Evolutionary conservation across 164 flowering plant genomes (phyloP), one percentile per base, ranked within the genome.

Genomic region (Liquidambar formosana): DNA sequence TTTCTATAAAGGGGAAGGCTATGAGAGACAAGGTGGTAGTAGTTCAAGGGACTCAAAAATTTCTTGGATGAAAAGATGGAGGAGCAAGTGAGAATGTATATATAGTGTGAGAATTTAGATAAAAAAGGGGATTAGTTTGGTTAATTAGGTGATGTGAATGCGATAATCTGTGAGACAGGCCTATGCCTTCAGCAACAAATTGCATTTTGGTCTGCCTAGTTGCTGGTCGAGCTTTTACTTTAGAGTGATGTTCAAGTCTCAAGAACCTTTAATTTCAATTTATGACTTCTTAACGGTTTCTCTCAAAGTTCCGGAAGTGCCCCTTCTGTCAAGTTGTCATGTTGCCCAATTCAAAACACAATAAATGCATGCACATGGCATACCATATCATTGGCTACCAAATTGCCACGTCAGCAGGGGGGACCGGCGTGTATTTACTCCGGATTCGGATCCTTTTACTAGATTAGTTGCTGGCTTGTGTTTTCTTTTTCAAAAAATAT

Each of bases 201-300:
- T 54, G 52, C 52, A 22, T 16, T 12, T 10, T 54, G 45, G 33
- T 65, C 60, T 43, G 23, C 12, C 56, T 10, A 52, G 58, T 41
- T 65, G 68, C 46, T 65, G 68, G 60, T 16, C 66, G 48, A 25
- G 66, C 10, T 27, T n/a, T 71, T 38, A 41, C 59, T 48, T 65
- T 61, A 23, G 70, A 72, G 75, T 72, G 64, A 6, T 59, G 5
- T 51, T 14, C 41, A 72, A 65, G 70, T 38, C 75, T 18, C n/a
- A n/a, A 25, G 26, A 48, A 1, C 1, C 23, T 11, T 13, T 26
- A 1, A 45, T 26, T 5, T 23, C 52, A 0, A 48, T 52, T 19
- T 5, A 10, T 33, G n/a, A n/a, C n/a, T 13, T 51, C 8, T 23
- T 41, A 58, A 64, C 52, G 49, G 49, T 58, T 38, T 59, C 12